A percentile compares a stretch with the other conserved stretches of the same genome.
Evolutionary conservation across 495 filamentous ascomycete genomes (phyloP).

Genomic region (Aspergillus olivimuriae): DNA sequence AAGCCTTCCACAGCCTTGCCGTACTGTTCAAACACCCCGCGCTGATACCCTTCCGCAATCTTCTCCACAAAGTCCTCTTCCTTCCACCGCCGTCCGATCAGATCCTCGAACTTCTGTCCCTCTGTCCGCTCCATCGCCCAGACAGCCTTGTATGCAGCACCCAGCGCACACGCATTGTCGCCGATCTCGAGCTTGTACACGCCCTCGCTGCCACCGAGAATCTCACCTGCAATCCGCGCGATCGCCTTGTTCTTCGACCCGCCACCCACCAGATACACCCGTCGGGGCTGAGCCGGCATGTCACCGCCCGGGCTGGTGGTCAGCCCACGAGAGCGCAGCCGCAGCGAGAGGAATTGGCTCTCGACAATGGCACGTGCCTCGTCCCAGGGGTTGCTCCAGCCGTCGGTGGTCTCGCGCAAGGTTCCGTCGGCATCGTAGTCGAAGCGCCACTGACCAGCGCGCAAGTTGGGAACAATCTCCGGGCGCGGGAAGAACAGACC

Average conservation of each 20-base stretch:
- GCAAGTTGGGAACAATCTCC: constrained; percentile 90
- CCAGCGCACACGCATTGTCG: constrained; percentile 92
- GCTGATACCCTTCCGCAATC: constrained; percentile 74
- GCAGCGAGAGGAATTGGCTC: constrained; percentile 83
- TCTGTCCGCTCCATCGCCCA: constrained; percentile 72
- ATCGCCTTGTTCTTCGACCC: constrained; percentile 85
- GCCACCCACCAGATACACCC: constrained; percentile 91
- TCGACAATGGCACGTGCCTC: constrained; percentile 91
- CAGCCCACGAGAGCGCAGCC: constrained; percentile 71
- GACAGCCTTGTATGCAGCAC: constrained; percentile 93
- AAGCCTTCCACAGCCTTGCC: constrained; percentile 71
- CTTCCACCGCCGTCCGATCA: constrained; percentile 75
- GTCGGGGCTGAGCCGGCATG: constrained; percentile 75
- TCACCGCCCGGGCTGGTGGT: constrained; percentile 48
- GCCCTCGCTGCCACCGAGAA: constrained; percentile 82
- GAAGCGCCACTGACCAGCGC: constrained; percentile 78
- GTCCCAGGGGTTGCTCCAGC: constrained; percentile 49
- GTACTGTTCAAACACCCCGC: constrained; percentile 68
- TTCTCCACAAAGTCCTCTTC: constrained; percentile 77
- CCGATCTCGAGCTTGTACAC: constrained; percentile 90
- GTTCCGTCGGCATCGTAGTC: constrained; percentile 44
- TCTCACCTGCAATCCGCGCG: constrained; percentile 69
- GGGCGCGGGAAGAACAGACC: constrained; percentile 91
- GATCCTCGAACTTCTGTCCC: constrained; percentile 78
- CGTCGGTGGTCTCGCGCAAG: constrained; percentile 38